Conservation (phyloP, 192 early-diverging fungal genomes). For the Phlyctochytrium arcticum region DNA sequence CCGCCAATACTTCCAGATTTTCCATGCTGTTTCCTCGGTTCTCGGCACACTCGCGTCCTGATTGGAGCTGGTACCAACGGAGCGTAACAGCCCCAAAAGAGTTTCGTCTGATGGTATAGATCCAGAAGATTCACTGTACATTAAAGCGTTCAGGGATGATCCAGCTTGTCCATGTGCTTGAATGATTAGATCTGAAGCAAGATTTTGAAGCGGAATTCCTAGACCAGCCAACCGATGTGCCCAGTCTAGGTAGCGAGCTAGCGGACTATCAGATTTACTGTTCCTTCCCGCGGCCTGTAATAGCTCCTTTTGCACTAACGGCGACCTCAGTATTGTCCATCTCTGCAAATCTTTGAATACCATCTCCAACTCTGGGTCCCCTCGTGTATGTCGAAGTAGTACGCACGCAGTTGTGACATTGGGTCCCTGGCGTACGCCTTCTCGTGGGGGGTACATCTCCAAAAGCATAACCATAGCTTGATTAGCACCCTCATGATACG, state of each 20-base stretch:
- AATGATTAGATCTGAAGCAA: slow-evolving; percentile 9
- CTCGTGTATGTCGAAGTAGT: slow-evolving; percentile 8
- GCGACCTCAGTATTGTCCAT: slow-evolving; percentile 6
- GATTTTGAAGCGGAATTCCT: slow-evolving; percentile 2
- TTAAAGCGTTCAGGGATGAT: not conserved
- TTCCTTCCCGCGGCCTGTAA: not conserved
- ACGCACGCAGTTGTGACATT: slow-evolving; percentile 11
- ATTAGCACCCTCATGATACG: not conserved
- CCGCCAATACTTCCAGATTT: slow-evolving; percentile 5
- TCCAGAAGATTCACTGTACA: not conserved
- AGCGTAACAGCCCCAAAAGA: not conserved
- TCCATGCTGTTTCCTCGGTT: slow-evolving; percentile 2
- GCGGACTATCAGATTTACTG: not conserved
- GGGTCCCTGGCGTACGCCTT: slow-evolving; percentile 5
- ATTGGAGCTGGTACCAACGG: not conserved
- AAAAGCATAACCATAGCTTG: slow-evolving; percentile 1
- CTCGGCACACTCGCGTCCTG: not conserved
- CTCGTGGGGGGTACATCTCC: not conserved
- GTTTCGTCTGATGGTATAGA: not conserved
- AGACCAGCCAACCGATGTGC: slow-evolving; percentile 7
- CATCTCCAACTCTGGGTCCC: slow-evolving; percentile 1
- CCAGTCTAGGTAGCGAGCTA: slow-evolving; percentile 18
- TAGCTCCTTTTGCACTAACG: slow-evolving; percentile 15
- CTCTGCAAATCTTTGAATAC: slow-evolving; percentile 5
- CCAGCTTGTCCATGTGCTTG: slow-evolving; percentile 3